Evolutionary conservation across 306 rosid genomes (phyloP), one percentile per base, ranked within the genome.

Genomic region (Lotus japonicus): DNA sequence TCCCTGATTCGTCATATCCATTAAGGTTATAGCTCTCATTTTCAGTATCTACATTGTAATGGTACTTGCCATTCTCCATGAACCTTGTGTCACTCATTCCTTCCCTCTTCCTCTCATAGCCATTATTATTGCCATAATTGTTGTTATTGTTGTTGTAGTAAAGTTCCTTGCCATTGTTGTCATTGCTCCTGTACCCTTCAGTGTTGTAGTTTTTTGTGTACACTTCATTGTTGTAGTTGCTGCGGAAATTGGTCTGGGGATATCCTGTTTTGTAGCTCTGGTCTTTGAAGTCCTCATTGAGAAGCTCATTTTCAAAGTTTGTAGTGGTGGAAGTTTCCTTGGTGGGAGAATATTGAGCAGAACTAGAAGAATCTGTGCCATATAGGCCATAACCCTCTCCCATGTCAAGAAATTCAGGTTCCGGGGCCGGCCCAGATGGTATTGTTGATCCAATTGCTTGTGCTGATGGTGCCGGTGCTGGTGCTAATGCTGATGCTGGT

Each of bases 71-170:
- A 57, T 86, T 82, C 72, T 88, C 89, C 83, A 74, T 1, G 59
- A 71, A 83, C 85, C 92, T 81, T n/a, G 92, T 88, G 72, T 91
- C 92, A 74, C 96, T 91, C 97, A 84, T 83, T 70, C 92, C 97
- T 72, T 88, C 83, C 33, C 65, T 78, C 48, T 82, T 66, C 53
- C 42, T 61, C 73, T 80, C 84, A 67, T 83, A 82, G 58, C 72
- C 60, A 19, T 72, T 77, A 19, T 72, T 77, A 18, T 67, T 66
- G 4, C 15, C 42, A 5, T 76, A 56, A 28, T 73, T 61, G 26
- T 77, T 35, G 70, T 49, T n/a, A n/a, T n/a, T 39, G 41, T 77
- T 72, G 68, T 69, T 31, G 41, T 68, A 56, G 59, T 59, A 48
- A 31, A 31, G 5, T 26, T 68, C 63, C 51, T 74, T 38, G 56